Evolutionary conservation across 345 rosid genomes (phyloP).

Genomic region (Moricandia moricandioides): DNA sequence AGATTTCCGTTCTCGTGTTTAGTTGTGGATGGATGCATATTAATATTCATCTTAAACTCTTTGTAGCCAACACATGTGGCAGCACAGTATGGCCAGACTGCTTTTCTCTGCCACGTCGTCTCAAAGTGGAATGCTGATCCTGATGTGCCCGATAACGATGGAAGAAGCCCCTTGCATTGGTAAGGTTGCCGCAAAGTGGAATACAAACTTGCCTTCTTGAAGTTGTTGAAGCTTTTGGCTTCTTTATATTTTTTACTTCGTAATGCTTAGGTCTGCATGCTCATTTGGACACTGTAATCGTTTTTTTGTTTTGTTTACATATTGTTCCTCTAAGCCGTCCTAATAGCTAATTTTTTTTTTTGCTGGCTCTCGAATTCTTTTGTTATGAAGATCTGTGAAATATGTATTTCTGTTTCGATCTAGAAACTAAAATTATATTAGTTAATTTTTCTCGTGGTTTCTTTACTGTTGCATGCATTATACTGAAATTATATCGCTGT

Average conservation of each 20-base stretch:
- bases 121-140: slow-evolving; percentile 99
- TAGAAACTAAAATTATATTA: background rate
- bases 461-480: background rate
- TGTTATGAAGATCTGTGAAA: slow-evolving; percentile 2
- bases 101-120: slow-evolving; percentile 84
- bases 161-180: slow-evolving; percentile 98
- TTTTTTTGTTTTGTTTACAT: background rate
- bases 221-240: background rate
- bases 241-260: background rate
- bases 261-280: background rate
- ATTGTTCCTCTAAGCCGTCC: background rate
- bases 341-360: slow-evolving; percentile 1
- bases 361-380: background rate
- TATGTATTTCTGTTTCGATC: background rate
- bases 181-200: slow-evolving; percentile 36
- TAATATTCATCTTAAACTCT: slow-evolving; percentile 38
- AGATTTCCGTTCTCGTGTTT: slow-evolving; percentile 5
- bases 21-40: slow-evolving; percentile 20
- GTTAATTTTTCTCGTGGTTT: background rate
- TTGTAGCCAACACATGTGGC: slow-evolving; percentile 92
- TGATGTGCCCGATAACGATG: slow-evolving; percentile 91
- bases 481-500: background rate
- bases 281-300: background rate
- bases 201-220: slow-evolving; percentile 13
- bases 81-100: slow-evolving; percentile 96